A percentile compares a stretch with the other conserved stretches of the same genome.
Conservation (phyloP, 2,329 filamentous ascomycete genomes). For the Paracoccidioides brasiliensis region DNA sequence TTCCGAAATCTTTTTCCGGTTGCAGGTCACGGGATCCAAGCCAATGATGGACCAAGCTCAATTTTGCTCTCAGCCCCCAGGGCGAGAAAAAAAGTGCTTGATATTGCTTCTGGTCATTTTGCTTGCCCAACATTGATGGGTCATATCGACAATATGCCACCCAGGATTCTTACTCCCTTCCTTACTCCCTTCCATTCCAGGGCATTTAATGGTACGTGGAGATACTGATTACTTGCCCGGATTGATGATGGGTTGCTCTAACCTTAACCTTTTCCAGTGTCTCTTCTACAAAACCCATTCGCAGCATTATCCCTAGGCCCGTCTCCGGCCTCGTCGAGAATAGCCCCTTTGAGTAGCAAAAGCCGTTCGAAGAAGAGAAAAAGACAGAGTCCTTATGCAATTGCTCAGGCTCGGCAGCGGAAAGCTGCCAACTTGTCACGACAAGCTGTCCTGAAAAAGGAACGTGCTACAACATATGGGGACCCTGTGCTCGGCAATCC, state of each 20-base stretch:
- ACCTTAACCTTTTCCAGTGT: slow-evolving; percentile 1
- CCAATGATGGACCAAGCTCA: not conserved
- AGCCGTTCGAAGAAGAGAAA: slow-evolving; percentile 5
- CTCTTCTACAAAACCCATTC: slow-evolving; percentile 30
- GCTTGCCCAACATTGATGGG: not conserved
- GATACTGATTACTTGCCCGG: not conserved
- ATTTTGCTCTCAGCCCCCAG: not conserved
- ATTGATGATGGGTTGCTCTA: not conserved
- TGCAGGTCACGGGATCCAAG: not conserved
- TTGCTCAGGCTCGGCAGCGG: slow-evolving; percentile 67
- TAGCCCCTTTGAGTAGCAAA: slow-evolving; percentile 38
- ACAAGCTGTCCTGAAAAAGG: slow-evolving; percentile 53
- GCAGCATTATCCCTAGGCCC: slow-evolving; percentile 42
- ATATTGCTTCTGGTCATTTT: not conserved
- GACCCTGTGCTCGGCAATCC: slow-evolving; percentile 65
- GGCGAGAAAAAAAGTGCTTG: not conserved
- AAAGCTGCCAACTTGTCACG: slow-evolving; percentile 72
- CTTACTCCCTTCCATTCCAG: slow-evolving; percentile 47
- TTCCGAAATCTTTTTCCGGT: slow-evolving; percentile 2
- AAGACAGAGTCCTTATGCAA: slow-evolving; percentile 59
- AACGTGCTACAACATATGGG: slow-evolving; percentile 54
- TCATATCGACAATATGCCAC: slow-evolving; percentile 44
- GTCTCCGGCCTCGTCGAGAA: slow-evolving; percentile 43
- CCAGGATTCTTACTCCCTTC: slow-evolving; percentile 49
- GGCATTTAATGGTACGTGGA: slow-evolving; percentile 45